These are phyloP conservation scores for Talaromyces sp. DNA, from an alignment of 2,329 filamentous ascomycete species.

Conservation along the genomic window DNA sequence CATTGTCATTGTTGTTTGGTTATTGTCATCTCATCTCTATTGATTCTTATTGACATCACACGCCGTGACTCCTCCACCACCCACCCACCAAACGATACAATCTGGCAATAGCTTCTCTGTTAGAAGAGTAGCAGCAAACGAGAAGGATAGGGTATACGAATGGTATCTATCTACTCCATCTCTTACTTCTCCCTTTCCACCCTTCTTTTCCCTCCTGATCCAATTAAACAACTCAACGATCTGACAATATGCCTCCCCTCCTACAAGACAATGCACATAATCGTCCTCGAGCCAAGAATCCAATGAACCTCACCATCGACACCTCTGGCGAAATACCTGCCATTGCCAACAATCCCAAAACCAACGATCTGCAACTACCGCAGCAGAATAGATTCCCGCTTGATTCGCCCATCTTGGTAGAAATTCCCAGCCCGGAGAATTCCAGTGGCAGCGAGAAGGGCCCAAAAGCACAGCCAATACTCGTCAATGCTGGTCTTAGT, in stretches of 20 bases:
- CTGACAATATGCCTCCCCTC: background rate
- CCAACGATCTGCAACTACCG: background rate
- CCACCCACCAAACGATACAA: background rate
- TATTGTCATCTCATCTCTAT: background rate
- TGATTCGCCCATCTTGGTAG: slow-evolving; percentile 44
- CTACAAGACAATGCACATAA: background rate
- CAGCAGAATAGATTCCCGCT: slow-evolving; percentile 39
- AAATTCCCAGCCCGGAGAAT: slow-evolving; percentile 37
- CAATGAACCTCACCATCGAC: slow-evolving; percentile 24
- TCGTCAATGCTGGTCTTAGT: slow-evolving; percentile 3
- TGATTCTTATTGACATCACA: slow-evolving; percentile 6
- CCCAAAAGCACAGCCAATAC: background rate
- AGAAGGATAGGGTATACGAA: slow-evolving; percentile 5
- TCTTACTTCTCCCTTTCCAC: too few species aligned
- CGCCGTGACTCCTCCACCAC: background rate
- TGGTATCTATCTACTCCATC: slow-evolving; percentile 1
- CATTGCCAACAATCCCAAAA: too few species aligned
- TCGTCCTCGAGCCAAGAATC: background rate
- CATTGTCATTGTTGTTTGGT: background rate
- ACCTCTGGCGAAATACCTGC: slow-evolving; percentile 13
- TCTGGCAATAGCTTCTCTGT: background rate
- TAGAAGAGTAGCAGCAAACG: background rate
- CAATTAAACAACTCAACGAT: background rate
- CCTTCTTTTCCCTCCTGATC: background rate
- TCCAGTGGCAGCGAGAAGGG: slow-evolving; percentile 14